Evolutionary conservation across 176 grass and related monocot genomes (phyloP).

Genomic region (Zoysia japonica): DNA sequence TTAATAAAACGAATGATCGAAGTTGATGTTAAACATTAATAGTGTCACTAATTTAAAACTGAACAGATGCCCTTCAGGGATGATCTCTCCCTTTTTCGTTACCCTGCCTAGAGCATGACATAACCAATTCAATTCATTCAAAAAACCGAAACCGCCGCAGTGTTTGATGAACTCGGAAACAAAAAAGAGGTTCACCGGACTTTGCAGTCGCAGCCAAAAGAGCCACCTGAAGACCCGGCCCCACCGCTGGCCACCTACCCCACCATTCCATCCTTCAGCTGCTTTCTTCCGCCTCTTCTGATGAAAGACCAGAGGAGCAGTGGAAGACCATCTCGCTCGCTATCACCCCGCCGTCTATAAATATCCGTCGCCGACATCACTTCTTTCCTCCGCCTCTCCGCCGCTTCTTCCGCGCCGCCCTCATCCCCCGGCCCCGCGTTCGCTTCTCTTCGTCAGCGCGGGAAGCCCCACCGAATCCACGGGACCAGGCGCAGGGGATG

Average conservation of each 20-base stretch:
- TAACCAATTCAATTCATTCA: not conserved
- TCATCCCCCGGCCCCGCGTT: not conserved
- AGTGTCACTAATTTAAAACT: no score
- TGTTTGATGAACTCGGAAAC: not conserved
- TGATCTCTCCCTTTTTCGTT: not conserved
- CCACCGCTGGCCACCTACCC: slow-evolving; percentile 39
- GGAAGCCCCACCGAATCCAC: not conserved
- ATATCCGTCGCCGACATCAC: not conserved
- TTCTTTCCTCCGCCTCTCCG: slow-evolving; percentile 29
- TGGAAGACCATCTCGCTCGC: not conserved
- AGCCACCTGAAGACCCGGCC: slow-evolving; percentile 4
- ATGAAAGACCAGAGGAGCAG: slow-evolving; percentile 22
- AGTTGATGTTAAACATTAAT: no score
- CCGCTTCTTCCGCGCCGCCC: slow-evolving; percentile 43
- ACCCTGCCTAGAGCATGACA: not conserved
- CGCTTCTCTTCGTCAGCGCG: not conserved
- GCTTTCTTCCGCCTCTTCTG: not conserved
- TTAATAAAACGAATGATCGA: no score
- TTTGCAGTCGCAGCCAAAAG: slow-evolving; percentile 18
- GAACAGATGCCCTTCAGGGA: no score
- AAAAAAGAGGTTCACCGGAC: not conserved
- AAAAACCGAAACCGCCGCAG: slow-evolving; percentile 10
- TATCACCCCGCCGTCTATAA: slow-evolving; percentile 44
- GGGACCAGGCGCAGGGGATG: slow-evolving; percentile 22
- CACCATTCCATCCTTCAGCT: not conserved